Percentiles rank a stretch among this genome's conserved stretches.
Evolutionary conservation across 306 rosid species (phyloP).

Genomic region (Echinosophora koreensis): DNA sequence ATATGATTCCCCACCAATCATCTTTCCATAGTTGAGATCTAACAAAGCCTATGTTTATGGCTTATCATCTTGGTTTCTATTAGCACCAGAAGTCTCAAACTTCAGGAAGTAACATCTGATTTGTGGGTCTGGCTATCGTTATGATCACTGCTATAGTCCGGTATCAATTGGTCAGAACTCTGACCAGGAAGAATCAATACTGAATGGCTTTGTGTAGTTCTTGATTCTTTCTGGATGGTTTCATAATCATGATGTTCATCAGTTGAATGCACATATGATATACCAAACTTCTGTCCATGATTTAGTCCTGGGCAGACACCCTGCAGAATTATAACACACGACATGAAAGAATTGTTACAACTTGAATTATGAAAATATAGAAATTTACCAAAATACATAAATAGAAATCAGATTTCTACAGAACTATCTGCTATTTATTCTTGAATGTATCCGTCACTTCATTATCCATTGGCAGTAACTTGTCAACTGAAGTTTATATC

Average conservation of each 20-base stretch:
- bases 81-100: slow-evolving; percentile 31
- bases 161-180: slow-evolving; percentile 49
- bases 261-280: slow-evolving; percentile 56
- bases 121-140: slow-evolving; percentile 49
- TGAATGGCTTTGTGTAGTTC: slow-evolving; percentile 58
- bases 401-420: slow-evolving; percentile 2
- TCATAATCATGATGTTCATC: slow-evolving; percentile 51
- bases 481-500: background rate
- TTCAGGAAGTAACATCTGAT: slow-evolving; percentile 42
- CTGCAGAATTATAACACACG: slow-evolving; percentile 57
- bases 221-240: slow-evolving; percentile 52
- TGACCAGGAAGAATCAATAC: slow-evolving; percentile 53
- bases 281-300: slow-evolving; percentile 81
- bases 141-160: slow-evolving; percentile 42
- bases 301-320: slow-evolving; percentile 87
- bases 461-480: background rate
- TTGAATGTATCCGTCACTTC: slow-evolving; percentile 1
- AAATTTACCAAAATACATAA: background rate
- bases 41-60: slow-evolving; percentile 30
- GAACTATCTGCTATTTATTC: slow-evolving; percentile 4
- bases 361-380: background rate
- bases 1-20: slow-evolving; percentile 34
- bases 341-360: slow-evolving; percentile 1
- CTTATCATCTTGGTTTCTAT: slow-evolving; percentile 35
- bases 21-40: slow-evolving; percentile 36